Evolutionary conservation across 768 basidiomycete genomes (phyloP), one percentile per base, ranked within the genome.

Genomic region (Termitomyces eurrhizus): DNA sequence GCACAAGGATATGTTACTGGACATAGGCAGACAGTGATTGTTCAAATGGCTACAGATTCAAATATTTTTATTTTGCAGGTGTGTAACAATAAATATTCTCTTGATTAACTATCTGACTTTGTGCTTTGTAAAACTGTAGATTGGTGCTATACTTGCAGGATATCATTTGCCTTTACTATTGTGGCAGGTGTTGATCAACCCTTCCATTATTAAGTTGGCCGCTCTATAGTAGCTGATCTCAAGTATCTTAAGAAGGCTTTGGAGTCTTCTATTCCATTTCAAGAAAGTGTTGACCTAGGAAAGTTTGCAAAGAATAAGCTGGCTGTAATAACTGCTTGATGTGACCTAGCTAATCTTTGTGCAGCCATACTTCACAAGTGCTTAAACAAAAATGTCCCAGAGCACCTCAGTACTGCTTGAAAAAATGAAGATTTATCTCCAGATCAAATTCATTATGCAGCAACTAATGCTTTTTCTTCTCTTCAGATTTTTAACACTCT

Each of bases 301-400:
- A 52, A 54, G 2, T 56, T 67, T 50, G 72, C 73, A 0, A 75
- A 75, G 58, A 66, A 70, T 1, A 64, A 66, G 7, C 52, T 62
- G 4, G 26, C 68, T 4, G 46, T 66, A 0, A 42, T 59, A 4
- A 57, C 58, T 56, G 67, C 68, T 9, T 62, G 61, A 48, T 55
- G 63, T 21, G 54, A 72, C 21, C 67, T 76, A 13, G 63, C 69
- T 0, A 75, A 76, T 55, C 64, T 76, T 1, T 70, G 63, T 51
- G 73, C 70, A 21, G 24, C 39, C 1, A 62, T 74, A 24, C 66
- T 77, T 4, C 36, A 60, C 0, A 59, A 61, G 44, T 32, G 63
- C 60, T 56, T 75, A 29, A 39, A 33, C 64, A 39, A 69, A 55
- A 61, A 73, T 66, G 32, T 64, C 16, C 26, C 58, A 3, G 48